Conservation (phyloP, 805 yeast species). For the Hanseniaspora jakobsenii region DNA sequence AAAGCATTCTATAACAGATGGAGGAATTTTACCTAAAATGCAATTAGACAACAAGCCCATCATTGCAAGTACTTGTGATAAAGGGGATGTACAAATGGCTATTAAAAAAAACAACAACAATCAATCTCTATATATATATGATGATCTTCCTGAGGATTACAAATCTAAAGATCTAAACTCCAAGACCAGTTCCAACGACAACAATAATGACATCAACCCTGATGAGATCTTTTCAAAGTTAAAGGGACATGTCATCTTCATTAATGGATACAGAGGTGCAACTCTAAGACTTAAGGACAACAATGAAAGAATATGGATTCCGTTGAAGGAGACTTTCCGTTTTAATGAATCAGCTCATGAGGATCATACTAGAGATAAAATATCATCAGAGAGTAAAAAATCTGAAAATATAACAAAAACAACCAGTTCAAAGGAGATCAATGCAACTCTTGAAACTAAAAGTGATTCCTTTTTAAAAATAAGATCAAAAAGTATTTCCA, state of each 20-base stretch:
- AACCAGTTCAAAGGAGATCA: too few species aligned
- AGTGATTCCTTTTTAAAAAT: constrained; percentile 64
- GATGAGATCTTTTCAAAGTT: constrained; percentile 31
- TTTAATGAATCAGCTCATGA: too few species aligned
- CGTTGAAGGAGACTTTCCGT: too few species aligned
- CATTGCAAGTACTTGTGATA: too few species aligned
- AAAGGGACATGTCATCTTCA: constrained; percentile 64
- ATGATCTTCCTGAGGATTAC: constrained; percentile 14
- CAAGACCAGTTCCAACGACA: background rate
- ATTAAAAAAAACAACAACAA: constrained; percentile 24
- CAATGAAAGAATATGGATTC: constrained; percentile 68
- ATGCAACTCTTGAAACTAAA: too few species aligned
- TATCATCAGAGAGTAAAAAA: too few species aligned
- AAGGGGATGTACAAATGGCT: too few species aligned
- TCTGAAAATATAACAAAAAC: too few species aligned
- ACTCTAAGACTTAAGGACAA: constrained; percentile 56
- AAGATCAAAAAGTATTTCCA: constrained; percentile 34
- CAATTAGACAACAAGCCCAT: too few species aligned
- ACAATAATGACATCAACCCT: constrained; percentile 35
- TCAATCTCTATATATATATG: constrained; percentile 16
- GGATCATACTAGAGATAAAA: too few species aligned
- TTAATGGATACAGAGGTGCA: constrained; percentile 87
- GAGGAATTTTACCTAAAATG: too few species aligned
- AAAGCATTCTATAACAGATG: too few species aligned
- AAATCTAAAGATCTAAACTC: constrained; percentile 17